A percentile compares a stretch with the other conserved stretches of the same genome.
phyloP scores from a whole-genome alignment of 179 eudicot species.

The Silene coronaria region DNA sequence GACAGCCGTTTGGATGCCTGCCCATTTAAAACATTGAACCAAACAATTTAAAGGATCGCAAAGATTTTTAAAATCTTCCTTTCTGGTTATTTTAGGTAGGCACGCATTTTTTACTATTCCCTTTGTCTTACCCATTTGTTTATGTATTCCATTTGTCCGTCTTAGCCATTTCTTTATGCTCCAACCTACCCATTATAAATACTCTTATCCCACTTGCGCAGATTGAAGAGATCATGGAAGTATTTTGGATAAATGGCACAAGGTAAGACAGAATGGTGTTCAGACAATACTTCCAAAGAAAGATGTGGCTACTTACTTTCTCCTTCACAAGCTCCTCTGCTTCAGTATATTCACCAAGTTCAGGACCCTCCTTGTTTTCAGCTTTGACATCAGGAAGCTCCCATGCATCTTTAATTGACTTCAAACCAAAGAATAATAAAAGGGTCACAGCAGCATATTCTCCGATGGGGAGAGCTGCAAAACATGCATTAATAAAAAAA shows the following conservation, averaged over 20 bases:
- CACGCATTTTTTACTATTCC: background rate
- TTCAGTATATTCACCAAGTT: slow-evolving; percentile 75
- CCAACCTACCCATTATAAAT: background rate
- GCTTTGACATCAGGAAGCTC: slow-evolving; percentile 60
- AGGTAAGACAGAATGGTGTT: background rate
- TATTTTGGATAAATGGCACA: background rate
- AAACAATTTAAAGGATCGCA: background rate
- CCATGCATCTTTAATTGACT: slow-evolving; percentile 95
- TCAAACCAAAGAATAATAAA: slow-evolving; percentile 85
- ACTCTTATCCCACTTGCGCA: background rate
- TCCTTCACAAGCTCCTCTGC: slow-evolving; percentile 98
- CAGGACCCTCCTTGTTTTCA: slow-evolving; percentile 40
- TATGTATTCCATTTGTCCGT: background rate
- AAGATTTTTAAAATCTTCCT: background rate
- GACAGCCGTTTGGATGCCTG: slow-evolving; percentile 67
- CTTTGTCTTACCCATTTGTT: background rate
- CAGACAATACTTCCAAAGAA: background rate
- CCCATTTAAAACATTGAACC: slow-evolving; percentile 2
- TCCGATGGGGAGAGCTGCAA: slow-evolving; percentile 91
- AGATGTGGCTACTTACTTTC: slow-evolving; percentile 42
- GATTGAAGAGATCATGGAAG: background rate
- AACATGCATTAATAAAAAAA: slow-evolving; percentile 18
- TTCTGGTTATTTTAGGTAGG: background rate
- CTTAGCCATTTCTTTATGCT: background rate
- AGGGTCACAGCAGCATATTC: slow-evolving; percentile 93